Evolutionary conservation across 495 filamentous ascomycete genomes (phyloP), one percentile per base, ranked within the genome.

Genomic region (Chaetomium fimeti): DNA sequence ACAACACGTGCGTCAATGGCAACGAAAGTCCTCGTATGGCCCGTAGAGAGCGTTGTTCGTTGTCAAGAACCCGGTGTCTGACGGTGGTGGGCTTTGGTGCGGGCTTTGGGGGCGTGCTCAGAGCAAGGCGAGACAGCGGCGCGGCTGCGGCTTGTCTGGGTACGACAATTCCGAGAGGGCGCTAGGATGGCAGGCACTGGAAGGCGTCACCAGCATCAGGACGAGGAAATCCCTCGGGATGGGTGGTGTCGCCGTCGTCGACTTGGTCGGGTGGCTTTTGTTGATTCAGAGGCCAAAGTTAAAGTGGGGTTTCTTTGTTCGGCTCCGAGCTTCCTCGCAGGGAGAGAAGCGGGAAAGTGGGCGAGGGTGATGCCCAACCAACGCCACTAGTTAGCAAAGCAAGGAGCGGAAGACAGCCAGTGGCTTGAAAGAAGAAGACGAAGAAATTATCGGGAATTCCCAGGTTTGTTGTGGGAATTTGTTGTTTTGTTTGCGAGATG

Each of bases 241-340:
- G 54, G 52, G 49, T 66, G 66, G 57, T 69, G 72, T 69, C 62
- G 72, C 61, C 68, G 70, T 18, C 40, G 57, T 45, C 57, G 72
- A 72, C 71, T 62, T 65, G 63, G 32, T 36, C 24, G 43, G 43
- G 57, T 66, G 61, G 55, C 57, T 66, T 70, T 66, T 72, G 63
- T 66, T 72, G 70, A 65, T 71, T 65, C 65, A 61, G 62, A 66
- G 58, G 29, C 65, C 53, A 71, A 74, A 71, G 66, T 65, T 74
- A 65, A 74, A 73, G 72, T 74, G 72, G 72, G 64, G 67, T 63
- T 57, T 62, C 59, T 61, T 68, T 63, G 60, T 64, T 66, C 32
- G 57, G 57, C 47, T 49, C 51, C 29, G 51, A 27, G 63, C 51
- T 28, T 15, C 32, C 27, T 40, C 48, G 20, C 25, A 18, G 53